A percentile compares a stretch with the other conserved stretches of the same genome.
Evolutionary conservation across 805 yeast species (phyloP).

Genomic region (Lipomyces mesembrius): DNA sequence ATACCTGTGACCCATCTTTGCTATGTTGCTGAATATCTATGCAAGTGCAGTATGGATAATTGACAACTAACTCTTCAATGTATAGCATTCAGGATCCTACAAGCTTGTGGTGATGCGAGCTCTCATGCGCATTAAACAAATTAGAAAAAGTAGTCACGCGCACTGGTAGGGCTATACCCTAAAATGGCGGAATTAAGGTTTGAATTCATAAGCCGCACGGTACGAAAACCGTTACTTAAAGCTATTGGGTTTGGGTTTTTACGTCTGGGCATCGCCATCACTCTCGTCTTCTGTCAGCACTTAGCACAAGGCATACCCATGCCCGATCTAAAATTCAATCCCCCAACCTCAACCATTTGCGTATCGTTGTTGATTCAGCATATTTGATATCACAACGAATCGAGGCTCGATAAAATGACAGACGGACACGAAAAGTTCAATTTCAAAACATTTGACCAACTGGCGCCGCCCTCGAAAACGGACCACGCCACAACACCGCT

Average conservation of each 20-base stretch:
- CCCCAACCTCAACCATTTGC: neutral
- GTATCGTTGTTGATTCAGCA: neutral
- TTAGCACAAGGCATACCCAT: too few relatives aligned
- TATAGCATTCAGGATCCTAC: neutral
- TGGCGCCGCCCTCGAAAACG: neutral
- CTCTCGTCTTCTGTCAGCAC: too few relatives aligned
- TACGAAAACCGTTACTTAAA: neutral
- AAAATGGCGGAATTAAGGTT: neutral
- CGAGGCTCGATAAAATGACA: neutral
- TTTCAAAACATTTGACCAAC: neutral
- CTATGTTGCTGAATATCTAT: constrained; percentile 5
- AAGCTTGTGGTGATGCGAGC: too few relatives aligned
- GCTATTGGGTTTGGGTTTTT: too few relatives aligned
- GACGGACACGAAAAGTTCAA: neutral
- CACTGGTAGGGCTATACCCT: neutral
- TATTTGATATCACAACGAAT: neutral
- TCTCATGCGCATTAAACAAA: neutral
- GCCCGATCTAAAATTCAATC: neutral
- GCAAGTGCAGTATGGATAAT: neutral
- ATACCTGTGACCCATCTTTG: constrained; percentile 42
- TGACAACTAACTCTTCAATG: neutral
- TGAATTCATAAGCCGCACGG: neutral
- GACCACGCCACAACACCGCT: neutral
- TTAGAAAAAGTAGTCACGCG: neutral
- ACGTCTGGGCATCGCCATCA: too few relatives aligned